Base-by-base conservation (phyloP, 108 stramenopile genomes). In the Cyclotella atomus region DNA sequence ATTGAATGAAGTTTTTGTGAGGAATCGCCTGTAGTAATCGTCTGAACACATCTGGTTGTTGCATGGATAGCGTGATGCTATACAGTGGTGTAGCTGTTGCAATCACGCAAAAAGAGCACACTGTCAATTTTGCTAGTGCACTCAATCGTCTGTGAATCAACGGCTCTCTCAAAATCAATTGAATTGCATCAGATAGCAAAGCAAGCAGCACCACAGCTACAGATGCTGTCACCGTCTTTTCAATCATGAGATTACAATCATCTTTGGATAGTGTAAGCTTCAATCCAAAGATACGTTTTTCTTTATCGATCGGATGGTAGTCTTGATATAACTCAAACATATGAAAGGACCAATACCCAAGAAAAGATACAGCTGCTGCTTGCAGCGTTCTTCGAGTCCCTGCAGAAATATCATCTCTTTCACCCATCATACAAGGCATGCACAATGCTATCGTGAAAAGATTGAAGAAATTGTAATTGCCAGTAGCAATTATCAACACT, bases 391-490 rank as follows among this genome's bases (percentile, higher is more conserved):
- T 27, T 33, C 21, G 46, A 19, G 19, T 41, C 27, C 21, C 44
- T 35, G 14, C 2, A 34, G 19, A 19, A 33, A 3, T 35, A n/a
- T 27, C 30, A 4, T 55, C 49, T 0, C 61, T 33, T 30, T 73
- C 76, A 44, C 59, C 49, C 46, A 81, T 59, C 71, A 85, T 62
- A 29, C 76, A 75, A 12, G 83, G 70, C 17, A 89, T 36, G 60
- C 87, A 87, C 19, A 93, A 65, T 10, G 75, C 62, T 20, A 90
- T 72, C 6, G 92, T 91, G 28, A 93, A 62, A 6, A 89, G 24
- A 78, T 93, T 93, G 84, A 93, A 93, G 59, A 85, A 93, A 59
- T 85, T 93, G 74, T 91, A 93, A 64, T 82, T 88, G 15, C 92
- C 92, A 28, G 89, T 90, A 24, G 69, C 38, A 28, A 85, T 71